These are phyloP conservation scores for Blumeriella jaapii DNA, from an alignment of 2,329 filamentous ascomycete genomes.

Conservation along the genomic window DNA sequence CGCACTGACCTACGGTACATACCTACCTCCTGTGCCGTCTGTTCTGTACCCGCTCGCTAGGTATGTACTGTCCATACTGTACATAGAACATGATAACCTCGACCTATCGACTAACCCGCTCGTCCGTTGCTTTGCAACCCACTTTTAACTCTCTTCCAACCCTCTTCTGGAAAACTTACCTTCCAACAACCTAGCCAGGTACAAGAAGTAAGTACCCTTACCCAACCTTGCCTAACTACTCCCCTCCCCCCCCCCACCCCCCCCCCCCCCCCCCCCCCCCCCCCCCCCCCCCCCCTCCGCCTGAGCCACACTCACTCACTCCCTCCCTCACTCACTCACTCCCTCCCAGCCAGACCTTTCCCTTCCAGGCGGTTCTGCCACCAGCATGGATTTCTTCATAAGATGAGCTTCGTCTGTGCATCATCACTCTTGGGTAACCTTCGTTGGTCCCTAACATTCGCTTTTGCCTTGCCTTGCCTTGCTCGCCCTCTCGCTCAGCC, in stretches of 20 bases:
- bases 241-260: not conserved
- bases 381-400: constrained; percentile 19
- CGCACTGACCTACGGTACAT: no score
- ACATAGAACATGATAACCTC: no score
- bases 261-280: constrained; percentile 5
- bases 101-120: not conserved
- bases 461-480: constrained; percentile 33
- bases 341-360: constrained; percentile 5
- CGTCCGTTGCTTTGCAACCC: not conserved
- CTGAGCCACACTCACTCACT: constrained; percentile 9
- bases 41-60: no score
- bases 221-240: constrained; percentile 2
- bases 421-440: constrained; percentile 47
- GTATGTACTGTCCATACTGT: no score
- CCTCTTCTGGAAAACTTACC: not conserved
- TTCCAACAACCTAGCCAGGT: no score
- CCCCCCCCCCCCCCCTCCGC: constrained; percentile 5
- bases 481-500: constrained; percentile 23
- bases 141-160: not conserved
- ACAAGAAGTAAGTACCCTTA: no score
- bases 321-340: constrained; percentile 11
- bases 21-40: no score
- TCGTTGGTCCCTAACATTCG: constrained; percentile 67
- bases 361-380: constrained; percentile 18
- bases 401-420: constrained; percentile 26